Evolutionary conservation across 2,329 filamentous ascomycete species (phyloP).

Genomic region (Gnomoniopsis sp.): DNA sequence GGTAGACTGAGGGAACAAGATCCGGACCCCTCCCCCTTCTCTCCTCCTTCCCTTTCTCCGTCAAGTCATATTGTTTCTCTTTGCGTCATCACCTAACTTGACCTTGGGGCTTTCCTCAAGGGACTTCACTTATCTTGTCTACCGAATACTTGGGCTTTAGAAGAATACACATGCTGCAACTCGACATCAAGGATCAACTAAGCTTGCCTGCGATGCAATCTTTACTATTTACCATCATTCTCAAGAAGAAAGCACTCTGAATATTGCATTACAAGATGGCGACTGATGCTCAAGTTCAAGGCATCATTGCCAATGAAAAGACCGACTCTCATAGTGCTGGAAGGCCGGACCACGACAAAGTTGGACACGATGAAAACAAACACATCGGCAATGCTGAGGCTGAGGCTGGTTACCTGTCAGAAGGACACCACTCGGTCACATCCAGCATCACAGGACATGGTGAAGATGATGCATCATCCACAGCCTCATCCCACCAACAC

Average conservation of each 20-base stretch:
- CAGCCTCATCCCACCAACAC: not conserved
- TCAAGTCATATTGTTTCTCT: too few relatives aligned
- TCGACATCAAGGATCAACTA: not conserved
- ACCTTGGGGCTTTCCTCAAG: too few relatives aligned
- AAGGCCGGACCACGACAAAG: not conserved
- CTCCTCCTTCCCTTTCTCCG: too few relatives aligned
- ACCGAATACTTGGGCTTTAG: not conserved
- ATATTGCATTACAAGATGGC: not conserved
- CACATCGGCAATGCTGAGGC: not conserved
- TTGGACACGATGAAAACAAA: not conserved
- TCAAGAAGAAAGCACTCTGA: constrained; percentile 1
- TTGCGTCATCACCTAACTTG: too few relatives aligned
- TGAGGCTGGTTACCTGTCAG: not conserved
- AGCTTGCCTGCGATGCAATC: constrained; percentile 16
- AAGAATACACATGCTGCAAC: constrained; percentile 6
- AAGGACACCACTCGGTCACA: constrained; percentile 2
- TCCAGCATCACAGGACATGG: constrained; percentile 2
- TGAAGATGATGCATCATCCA: not conserved
- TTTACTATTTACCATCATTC: not conserved
- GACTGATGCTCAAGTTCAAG: not conserved
- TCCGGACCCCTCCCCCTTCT: too few relatives aligned
- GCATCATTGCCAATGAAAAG: not conserved
- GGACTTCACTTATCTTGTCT: not conserved
- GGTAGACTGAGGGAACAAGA: too few relatives aligned
- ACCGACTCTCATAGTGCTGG: not conserved